Percentiles rank a stretch among this genome's conserved stretches.
phyloP scores from a whole-genome alignment of 2,329 filamentous ascomycete genomes.

The Epichloe glyceriae region DNA sequence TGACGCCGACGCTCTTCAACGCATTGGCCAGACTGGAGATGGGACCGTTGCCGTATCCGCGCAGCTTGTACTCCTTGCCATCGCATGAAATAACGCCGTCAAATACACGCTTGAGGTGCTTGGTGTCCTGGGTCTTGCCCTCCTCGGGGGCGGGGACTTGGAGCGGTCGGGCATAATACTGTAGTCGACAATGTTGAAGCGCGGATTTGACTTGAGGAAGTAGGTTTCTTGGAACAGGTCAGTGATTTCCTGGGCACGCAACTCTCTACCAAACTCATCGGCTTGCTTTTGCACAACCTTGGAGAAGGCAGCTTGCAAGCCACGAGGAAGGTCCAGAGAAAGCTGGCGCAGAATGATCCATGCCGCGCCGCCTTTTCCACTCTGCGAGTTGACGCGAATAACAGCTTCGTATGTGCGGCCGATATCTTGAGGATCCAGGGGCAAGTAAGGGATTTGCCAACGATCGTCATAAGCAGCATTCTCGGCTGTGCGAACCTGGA shows the following conservation, averaged over 20 bases:
- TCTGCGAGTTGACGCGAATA: constrained; percentile 95
- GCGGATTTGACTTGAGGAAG: constrained; percentile 68
- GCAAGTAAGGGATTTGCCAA: constrained; percentile 86
- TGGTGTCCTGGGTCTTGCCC: constrained; percentile 63
- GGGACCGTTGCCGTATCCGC: constrained; percentile 76
- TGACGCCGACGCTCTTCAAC: constrained; percentile 63
- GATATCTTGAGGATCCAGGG: constrained; percentile 84
- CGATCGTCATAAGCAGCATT: constrained; percentile 47
- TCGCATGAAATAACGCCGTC: constrained; percentile 76
- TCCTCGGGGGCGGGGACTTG: constrained; percentile 49
- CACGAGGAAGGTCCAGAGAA: constrained; percentile 82
- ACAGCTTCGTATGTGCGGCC: constrained; percentile 95
- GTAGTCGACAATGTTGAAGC: constrained; percentile 84
- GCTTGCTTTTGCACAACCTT: constrained; percentile 73
- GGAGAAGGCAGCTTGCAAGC: constrained; percentile 83
- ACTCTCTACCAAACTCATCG: constrained; percentile 70
- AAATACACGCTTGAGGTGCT: constrained; percentile 70
- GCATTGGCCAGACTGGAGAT: constrained; percentile 81
- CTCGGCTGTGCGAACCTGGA: constrained; percentile 53
- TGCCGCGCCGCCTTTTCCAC: constrained; percentile 84
- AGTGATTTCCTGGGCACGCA: constrained; percentile 72
- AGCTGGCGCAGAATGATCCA: constrained; percentile 88
- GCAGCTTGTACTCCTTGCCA: constrained; percentile 62
- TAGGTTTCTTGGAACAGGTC: constrained; percentile 82
- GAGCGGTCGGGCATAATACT: constrained; percentile 77